Base-by-base conservation (phyloP, 192 early-diverging fungal species). In the Haplosporangium gracile region DNA sequence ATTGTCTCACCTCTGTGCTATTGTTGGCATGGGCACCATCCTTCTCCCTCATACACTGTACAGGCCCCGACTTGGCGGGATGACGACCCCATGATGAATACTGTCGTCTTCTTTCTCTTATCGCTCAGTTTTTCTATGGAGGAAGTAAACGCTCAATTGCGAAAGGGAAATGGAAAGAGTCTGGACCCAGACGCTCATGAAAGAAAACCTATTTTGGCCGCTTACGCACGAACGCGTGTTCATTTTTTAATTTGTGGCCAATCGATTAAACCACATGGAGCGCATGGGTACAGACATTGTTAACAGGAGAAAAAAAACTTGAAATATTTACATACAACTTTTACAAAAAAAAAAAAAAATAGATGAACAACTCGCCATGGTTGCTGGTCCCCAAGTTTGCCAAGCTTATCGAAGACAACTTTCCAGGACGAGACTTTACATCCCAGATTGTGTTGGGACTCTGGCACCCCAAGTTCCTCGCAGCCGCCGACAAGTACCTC, bases 401-500 rank as follows among this genome's bases (percentile, higher is more conserved):
- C 45, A 68, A 73, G 72, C 55, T 86, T 47, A 77, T 86, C 32
- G 49, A 86, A 49, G 84, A 80, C 38, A 60, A 81, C 70, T 86
- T 86, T 38, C 84, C 84, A 18, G 79, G 68, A 34, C 88, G 79
- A n/a, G 82, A 86, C 57, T 91, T 90, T 65, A 86, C 84, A 3
- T 83, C 88, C 10, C 88, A 89, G 63, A 82, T 93, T 8, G 81
- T 90, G 5, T 76, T 93, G 79, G 92, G 92, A 36, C 80, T 93
- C 24, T 92, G 92, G 91, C 88, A 90, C 70, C 87, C 88, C 29
- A 89, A 89, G 32, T 93, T 92, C 65, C 72, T 93, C 6, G 69
- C 88, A 9, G 84, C 74, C n/a, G 88, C 88, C 11, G 77, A 89
- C 68, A 79, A 80, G 26, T 83, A 89, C 42, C 87, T 93, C 51